phyloP scores from a whole-genome alignment of 805 yeast species.

The Schizosaccharomyces lindneri region DNA sequence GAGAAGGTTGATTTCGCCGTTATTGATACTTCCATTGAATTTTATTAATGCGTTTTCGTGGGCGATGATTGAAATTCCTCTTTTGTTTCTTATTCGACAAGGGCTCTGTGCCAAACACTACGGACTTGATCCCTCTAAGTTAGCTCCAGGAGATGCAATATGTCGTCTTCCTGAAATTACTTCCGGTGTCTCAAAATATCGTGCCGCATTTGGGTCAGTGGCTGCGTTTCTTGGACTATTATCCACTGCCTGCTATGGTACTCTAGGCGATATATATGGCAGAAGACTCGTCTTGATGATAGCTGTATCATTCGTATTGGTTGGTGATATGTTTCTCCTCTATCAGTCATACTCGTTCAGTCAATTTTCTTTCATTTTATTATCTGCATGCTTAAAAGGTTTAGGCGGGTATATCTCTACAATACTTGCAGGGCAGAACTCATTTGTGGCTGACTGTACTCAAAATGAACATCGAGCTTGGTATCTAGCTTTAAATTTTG shows the following conservation, averaged over 20 bases:
- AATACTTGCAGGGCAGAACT: not conserved
- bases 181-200: not conserved
- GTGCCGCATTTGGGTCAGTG: not conserved
- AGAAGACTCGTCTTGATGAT: not conserved
- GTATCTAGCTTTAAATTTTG: not conserved
- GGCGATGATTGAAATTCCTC: conserved; percentile 2
- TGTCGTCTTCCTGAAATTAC: not conserved
- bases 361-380: not conserved
- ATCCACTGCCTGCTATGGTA: not conserved
- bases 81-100: not conserved
- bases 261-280: not conserved
- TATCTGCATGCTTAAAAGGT: not conserved
- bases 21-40: not conserved
- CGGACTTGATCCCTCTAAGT: not conserved
- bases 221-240: not conserved
- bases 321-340: not conserved
- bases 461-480: not conserved
- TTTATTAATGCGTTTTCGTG: not conserved
- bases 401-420: not conserved
- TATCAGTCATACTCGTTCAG: not conserved
- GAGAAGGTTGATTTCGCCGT: not conserved
- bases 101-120: not conserved
- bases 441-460: conserved; percentile 1
- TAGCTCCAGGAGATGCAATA: not conserved
- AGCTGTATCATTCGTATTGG: not conserved